Evolutionary conservation across 2,329 filamentous ascomycete genomes (phyloP).

Genomic region (Xylariaceae sp.): DNA sequence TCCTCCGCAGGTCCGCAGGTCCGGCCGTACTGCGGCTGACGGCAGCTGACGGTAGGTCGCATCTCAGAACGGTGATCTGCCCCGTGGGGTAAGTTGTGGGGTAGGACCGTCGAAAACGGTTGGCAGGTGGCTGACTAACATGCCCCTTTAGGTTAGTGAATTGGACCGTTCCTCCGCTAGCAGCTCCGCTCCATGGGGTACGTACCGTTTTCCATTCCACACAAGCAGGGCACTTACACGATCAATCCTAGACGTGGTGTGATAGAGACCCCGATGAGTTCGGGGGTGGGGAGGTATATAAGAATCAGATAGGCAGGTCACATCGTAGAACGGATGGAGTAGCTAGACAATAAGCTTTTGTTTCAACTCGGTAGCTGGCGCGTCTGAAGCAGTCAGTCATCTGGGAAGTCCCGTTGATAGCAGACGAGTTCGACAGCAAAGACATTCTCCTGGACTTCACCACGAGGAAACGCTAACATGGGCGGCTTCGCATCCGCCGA

Average conservation of each 20-base stretch:
- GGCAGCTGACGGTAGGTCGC: neutral
- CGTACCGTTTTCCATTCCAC: neutral
- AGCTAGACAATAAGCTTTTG: neutral
- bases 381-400: neutral
- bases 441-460: neutral
- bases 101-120: neutral
- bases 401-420: neutral
- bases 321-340: neutral
- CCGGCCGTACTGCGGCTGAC: neutral
- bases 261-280: neutral
- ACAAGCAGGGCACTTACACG: neutral
- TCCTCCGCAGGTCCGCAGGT: neutral
- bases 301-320: constrained; percentile 4
- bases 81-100: neutral
- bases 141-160: too few species aligned
- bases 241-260: neutral
- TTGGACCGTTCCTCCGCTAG: too few species aligned
- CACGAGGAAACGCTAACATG: constrained; percentile 13
- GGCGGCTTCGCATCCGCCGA: constrained; percentile 19
- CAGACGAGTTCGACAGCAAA: neutral
- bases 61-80: neutral
- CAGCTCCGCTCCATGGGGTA: neutral
- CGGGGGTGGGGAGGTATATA: neutral
- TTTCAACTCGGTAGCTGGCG: neutral
- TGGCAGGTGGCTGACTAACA: too few species aligned